A percentile compares a stretch with the other conserved stretches of the same genome.
These are phyloP conservation scores for Trichoderma hamatum DNA, from an alignment of 2,329 filamentous ascomycete species.

Conservation along the genomic window DNA sequence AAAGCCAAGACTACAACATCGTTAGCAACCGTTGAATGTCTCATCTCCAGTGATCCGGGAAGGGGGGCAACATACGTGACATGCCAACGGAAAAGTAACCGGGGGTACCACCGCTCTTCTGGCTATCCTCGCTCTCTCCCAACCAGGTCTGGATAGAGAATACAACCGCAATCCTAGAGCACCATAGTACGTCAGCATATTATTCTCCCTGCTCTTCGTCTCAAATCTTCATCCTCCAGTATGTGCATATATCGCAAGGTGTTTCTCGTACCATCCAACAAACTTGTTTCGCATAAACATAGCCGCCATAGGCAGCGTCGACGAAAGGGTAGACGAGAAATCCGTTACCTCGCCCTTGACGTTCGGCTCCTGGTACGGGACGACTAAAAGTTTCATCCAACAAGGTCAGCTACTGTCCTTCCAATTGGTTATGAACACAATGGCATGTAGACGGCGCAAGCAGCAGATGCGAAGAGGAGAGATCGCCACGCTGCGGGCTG, in stretches of 20 bases:
- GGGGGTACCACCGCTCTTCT: conserved; percentile 68
- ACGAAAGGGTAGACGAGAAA: conserved; percentile 70
- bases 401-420: neutral
- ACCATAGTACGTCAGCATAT: neutral
- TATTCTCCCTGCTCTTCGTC: neutral
- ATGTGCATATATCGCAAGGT: neutral
- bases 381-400: conserved; percentile 58
- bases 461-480: neutral
- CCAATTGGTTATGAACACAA: neutral
- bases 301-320: conserved; percentile 91
- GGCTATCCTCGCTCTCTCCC: conserved; percentile 69
- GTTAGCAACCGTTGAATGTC: neutral
- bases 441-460: neutral
- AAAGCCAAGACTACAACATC: conserved; percentile 60
- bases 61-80: conserved; percentile 60
- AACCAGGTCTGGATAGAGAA: conserved; percentile 78
- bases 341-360: conserved; percentile 67
- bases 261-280: conserved; percentile 59
- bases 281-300: conserved; percentile 93
- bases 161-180: conserved; percentile 56
- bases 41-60: neutral
- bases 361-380: conserved; percentile 81
- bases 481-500: neutral
- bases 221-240: neutral
- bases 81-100: conserved; percentile 74